Evolutionary conservation across 2,329 filamentous ascomycete genomes (phyloP), one percentile per base, ranked within the genome.

Genomic region (Fusarium secorum): DNA sequence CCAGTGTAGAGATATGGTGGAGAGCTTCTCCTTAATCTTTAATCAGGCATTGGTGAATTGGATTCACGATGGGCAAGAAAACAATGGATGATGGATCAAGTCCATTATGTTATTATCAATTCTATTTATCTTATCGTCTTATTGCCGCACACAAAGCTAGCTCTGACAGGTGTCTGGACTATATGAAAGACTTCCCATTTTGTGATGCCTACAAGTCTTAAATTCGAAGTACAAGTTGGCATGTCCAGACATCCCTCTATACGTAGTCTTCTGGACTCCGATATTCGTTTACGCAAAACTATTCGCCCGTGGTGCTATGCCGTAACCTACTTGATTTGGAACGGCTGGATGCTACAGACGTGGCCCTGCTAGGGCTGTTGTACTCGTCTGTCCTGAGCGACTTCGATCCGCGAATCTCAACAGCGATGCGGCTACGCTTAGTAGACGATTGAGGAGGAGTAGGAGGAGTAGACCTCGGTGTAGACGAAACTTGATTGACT

Each of bases 361-460:
- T 60, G 24, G 46, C 42, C 32, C 54, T 48, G 18, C 58, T 55
- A 9, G 58, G 58, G 20, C 55, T 63, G 13, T 46, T 38, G 9
- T 52, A 39, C 30, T 48, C 49, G 7, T 41, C 38, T 4, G 44
- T 57, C 36, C 54, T 60, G 11, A 55, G 42, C n/a, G 52, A 56
- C 18, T 72, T 72, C 32, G 61, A 64, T 10, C n/a, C 54, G 11
- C 35, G 71, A 13, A 68, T 57, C 35, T 73, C 70, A 4, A 74
- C 56, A 7, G 52, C 14, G 7, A 70, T 22, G 13, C 44, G 62
- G 18, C 41, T 33, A 15, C 70, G 61, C 39, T 72, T 73, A 15
- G 51, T 35, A 11, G 30, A 24, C 4, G 18, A 22, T 9, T 44
- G 42, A n/a, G 44, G 55, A 38, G 53, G 53, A 22, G 28, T 22